Evolutionary conservation across 257 asterid species (phyloP).

Genomic region (Gardenia jasminoides): DNA sequence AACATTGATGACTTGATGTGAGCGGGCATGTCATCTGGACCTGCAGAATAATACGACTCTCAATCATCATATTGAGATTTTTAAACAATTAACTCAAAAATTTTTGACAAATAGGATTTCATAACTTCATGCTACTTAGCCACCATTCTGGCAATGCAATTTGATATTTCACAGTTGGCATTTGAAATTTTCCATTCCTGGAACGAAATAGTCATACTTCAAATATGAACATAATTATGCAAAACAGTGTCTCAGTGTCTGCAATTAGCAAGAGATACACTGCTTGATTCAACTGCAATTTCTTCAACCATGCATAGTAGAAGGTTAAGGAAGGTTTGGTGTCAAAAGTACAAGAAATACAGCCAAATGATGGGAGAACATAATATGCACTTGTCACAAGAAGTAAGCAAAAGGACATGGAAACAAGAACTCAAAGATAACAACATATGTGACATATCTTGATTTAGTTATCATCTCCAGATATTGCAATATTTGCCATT

Average conservation of each 20-base stretch:
- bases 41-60: conserved; percentile 43
- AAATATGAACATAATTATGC: background rate
- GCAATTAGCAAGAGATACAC: background rate
- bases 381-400: background rate
- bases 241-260: background rate
- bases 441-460: background rate
- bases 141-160: background rate
- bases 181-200: background rate
- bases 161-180: background rate
- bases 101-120: background rate
- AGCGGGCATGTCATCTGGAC: conserved; percentile 99
- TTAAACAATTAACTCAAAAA: background rate
- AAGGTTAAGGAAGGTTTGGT: background rate
- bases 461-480: background rate
- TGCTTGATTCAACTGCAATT: background rate
- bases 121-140: background rate
- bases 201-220: background rate
- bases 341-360: background rate
- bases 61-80: conserved; percentile 11
- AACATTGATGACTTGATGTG: conserved; percentile 97
- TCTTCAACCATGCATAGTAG: background rate
- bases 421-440: background rate
- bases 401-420: background rate
- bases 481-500: background rate
- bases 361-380: background rate